Conservation (phyloP, 139 green algal genomes). For the Auxenochlorella pyrenoidosa region DNA sequence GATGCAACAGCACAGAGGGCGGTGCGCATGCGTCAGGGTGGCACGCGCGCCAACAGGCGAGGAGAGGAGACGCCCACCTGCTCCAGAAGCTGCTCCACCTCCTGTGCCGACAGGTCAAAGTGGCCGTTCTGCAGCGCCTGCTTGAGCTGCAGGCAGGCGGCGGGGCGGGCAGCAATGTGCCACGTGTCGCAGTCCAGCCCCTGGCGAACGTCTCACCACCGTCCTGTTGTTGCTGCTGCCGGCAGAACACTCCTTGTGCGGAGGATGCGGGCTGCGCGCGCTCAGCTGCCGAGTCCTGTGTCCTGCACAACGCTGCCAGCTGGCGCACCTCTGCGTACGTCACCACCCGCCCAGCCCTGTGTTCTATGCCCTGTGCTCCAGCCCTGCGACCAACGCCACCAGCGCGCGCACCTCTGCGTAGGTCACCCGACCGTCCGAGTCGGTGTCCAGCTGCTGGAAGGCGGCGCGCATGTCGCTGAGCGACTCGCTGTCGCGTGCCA, state of each 20-base stretch:
- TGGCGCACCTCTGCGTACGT: constrained; percentile 38
- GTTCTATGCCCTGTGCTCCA: no score
- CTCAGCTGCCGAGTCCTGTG: background rate
- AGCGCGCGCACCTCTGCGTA: constrained; percentile 33
- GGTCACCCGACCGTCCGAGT: constrained; percentile 38
- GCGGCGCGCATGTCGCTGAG: constrained; percentile 49
- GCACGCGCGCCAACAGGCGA: background rate
- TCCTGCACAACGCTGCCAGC: background rate
- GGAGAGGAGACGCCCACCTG: background rate
- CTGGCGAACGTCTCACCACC: no score
- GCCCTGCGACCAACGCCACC: no score
- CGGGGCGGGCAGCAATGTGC: background rate
- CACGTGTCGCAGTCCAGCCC: no score
- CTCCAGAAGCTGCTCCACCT: constrained; percentile 59
- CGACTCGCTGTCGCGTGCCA: constrained; percentile 27
- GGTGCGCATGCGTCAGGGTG: no score
- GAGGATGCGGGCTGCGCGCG: background rate
- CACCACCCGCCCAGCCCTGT: no score
- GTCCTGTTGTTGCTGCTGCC: background rate
- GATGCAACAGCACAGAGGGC: background rate
- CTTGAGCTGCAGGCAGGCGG: constrained; percentile 25
- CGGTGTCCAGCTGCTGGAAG: constrained; percentile 57
- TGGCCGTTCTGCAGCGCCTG: constrained; percentile 53
- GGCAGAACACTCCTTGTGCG: background rate
- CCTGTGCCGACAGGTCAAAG: constrained; percentile 64